Evolutionary conservation across 2,329 filamentous ascomycete genomes (phyloP), one percentile per base, ranked within the genome.

Genomic region (Penicillium sumatraense): DNA sequence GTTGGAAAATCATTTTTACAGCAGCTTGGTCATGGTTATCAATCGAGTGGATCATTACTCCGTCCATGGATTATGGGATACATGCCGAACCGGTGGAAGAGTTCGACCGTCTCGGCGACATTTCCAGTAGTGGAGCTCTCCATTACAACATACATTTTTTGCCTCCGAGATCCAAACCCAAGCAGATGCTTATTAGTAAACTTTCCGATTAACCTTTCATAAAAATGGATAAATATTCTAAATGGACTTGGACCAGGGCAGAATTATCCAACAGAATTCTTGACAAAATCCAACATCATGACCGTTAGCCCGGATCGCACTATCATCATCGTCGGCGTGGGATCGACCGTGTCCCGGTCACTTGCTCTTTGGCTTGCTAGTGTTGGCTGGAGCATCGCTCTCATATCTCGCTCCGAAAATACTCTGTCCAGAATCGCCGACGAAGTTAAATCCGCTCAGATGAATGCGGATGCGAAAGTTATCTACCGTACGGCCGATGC

Each of bases 311-410:
- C 27, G 11, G 31, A 33, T 10, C 44, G 44, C 16, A 18, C 26
- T n/a, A 36, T 48, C 29, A 24, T 24, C 16, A 49, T 47, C 36
- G 36, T 42, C 44, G 24, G 50, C 35, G 24, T 42, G 42, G 16
- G 50, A 49, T 31, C 49, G 33, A 36, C 24, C 35, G 49, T 56
- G 35, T 33, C 33, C 3, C 42, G 54, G 2, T 53, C 49, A 10
- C 51, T 56, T 38, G 54, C 45, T 14, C 29, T 48, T 13, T 48
- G 45, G 45, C 45, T 48, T 4, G 45, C 45, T 8, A 36, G 27
- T 11, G 3, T 36, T 9, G 33, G 33, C n/a, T 36, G 33, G 33
- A 36, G 3, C 33, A 36, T 36, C 33, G 33, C 33, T 18, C 33
- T 36, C 6, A n/a, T 36, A 5, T 36, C 33, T 36, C 33, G 33